phyloP scores from a whole-genome alignment of 768 basidiomycete species.

The Amanita pallidorosea region DNA sequence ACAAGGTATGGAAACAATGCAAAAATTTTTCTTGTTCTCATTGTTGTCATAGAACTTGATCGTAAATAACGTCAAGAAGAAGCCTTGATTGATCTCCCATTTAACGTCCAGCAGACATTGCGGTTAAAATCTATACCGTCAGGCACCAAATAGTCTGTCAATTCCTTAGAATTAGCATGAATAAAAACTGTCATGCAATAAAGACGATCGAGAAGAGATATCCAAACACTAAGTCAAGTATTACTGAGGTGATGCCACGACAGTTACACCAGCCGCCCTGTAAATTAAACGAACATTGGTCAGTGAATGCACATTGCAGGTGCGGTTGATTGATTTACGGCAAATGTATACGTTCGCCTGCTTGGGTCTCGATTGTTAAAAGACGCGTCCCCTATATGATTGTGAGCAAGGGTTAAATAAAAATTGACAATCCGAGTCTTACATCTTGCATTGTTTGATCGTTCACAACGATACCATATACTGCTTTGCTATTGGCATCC shows the following conservation, averaged over 20 bases:
- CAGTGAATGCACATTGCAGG: background rate
- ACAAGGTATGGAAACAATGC: constrained; percentile 51
- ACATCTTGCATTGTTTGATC: constrained; percentile 11
- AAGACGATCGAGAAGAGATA: background rate
- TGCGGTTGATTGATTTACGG: constrained; percentile 11
- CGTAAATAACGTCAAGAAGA: constrained; percentile 58
- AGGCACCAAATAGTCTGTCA: background rate
- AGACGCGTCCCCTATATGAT: constrained; percentile 12
- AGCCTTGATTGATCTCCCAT: constrained; percentile 24
- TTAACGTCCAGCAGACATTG: background rate
- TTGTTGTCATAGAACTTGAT: constrained; percentile 48
- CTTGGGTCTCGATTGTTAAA: constrained; percentile 13
- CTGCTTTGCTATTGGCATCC: constrained; percentile 11
- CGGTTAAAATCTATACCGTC: background rate
- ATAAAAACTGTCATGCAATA: background rate
- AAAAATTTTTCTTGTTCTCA: background rate
- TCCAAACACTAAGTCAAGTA: background rate
- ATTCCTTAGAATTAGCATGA: background rate
- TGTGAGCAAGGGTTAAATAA: background rate
- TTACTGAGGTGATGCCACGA: constrained; percentile 6
- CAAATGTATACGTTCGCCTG: constrained; percentile 12
- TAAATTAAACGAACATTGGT: background rate
- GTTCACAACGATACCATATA: constrained; percentile 15
- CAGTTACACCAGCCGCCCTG: constrained; percentile 15
- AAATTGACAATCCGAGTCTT: background rate